Evolutionary conservation across 129 eudicot genomes (phyloP).

Genomic region (Flaveria trinervia): DNA sequence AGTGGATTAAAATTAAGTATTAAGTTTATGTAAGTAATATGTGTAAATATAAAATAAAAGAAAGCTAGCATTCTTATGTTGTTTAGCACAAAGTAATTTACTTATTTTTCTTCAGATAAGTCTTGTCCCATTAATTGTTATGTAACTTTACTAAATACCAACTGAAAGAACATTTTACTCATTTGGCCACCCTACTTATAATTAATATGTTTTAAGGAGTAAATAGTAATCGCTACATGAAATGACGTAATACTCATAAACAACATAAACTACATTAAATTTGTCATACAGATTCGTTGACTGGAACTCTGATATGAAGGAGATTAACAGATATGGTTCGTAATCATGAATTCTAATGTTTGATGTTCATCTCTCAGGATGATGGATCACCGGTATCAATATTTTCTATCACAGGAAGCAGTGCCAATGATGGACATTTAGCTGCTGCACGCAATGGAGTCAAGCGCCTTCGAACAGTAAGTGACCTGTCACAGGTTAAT

Average conservation of each 20-base stretch:
- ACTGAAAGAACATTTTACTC: slow-evolving; percentile 1
- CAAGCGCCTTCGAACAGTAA: slow-evolving; percentile 94
- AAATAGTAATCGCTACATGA: neutral
- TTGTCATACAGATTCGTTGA: neutral
- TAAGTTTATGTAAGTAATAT: neutral
- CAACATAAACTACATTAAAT: neutral
- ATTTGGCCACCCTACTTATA: slow-evolving; percentile 1
- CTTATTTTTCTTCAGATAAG: neutral
- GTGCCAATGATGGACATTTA: slow-evolving; percentile 84
- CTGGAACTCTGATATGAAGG: slow-evolving; percentile 5
- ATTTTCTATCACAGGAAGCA: slow-evolving; percentile 92
- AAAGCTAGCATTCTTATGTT: slow-evolving; percentile 11
- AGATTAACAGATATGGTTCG: neutral
- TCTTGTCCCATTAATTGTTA: neutral
- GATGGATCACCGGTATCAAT: slow-evolving; percentile 93
- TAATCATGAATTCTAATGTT: neutral
- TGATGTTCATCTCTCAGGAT: slow-evolving; percentile 48
- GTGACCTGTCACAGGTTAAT: slow-evolving; percentile 17
- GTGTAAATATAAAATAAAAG: slow-evolving; percentile 6
- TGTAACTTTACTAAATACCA: neutral
- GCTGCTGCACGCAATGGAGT: slow-evolving; percentile 98
- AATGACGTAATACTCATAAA: neutral
- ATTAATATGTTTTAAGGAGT: neutral
- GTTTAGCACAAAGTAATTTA: neutral
- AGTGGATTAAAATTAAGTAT: neutral